phyloP scores from a whole-genome alignment of 208 protist genomes.

The Crithidia expoeki region DNA sequence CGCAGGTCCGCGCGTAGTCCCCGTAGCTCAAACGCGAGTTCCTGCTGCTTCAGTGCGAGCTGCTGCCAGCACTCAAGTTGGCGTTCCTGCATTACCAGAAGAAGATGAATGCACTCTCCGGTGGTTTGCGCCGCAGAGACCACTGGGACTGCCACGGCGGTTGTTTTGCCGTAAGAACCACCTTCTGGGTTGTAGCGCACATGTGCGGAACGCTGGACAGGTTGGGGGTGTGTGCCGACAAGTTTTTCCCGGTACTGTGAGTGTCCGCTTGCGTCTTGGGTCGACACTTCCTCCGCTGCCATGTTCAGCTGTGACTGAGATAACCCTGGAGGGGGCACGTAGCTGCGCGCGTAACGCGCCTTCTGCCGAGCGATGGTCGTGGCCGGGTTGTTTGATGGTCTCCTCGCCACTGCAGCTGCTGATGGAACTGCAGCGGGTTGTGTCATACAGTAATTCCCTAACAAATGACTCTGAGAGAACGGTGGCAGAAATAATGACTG shows the following conservation, averaged over 20 bases:
- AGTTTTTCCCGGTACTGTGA: not conserved
- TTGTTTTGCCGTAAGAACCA: too few relatives aligned
- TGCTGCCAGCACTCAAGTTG: conserved; percentile 32
- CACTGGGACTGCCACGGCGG: not conserved
- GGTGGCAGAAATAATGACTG: not conserved
- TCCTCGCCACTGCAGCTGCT: not conserved
- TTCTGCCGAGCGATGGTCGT: conserved; percentile 28
- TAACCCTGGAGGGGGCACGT: conserved; percentile 14
- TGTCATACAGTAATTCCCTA: too few relatives aligned
- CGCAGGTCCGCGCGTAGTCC: conserved; percentile 16
- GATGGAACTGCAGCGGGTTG: not conserved
- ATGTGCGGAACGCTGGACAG: too few relatives aligned
- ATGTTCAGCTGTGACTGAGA: conserved; percentile 7
- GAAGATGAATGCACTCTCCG: conserved; percentile 3
- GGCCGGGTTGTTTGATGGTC: not conserved
- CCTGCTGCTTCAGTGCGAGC: conserved; percentile 19
- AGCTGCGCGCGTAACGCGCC: conserved; percentile 25
- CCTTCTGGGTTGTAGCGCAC: too few relatives aligned
- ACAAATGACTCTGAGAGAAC: not conserved
- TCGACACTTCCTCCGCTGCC: not conserved
- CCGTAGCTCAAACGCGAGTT: conserved; percentile 13
- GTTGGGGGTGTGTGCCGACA: not conserved
- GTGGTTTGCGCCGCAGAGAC: not conserved
- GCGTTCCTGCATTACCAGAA: conserved; percentile 22
- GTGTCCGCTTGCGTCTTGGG: not conserved